Evolutionary conservation across 345 rosid species (phyloP).

Genomic region (Theobroma cacao): DNA sequence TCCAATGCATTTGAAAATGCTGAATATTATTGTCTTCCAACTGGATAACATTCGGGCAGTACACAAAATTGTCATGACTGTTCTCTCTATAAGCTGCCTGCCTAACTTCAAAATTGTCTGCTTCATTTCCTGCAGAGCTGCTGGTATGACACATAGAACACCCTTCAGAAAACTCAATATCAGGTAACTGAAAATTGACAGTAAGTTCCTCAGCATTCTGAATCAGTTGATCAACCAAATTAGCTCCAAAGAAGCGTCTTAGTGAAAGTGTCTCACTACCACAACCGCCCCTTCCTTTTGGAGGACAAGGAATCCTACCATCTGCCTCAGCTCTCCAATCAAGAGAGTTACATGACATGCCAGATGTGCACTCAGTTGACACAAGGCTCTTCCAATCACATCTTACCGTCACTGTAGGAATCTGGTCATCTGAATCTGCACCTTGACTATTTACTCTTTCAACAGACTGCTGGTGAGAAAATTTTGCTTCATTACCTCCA

Average conservation of each 20-base stretch:
- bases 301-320: conserved; percentile 63
- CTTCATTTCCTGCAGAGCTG: conserved; percentile 15
- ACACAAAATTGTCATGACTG: conserved; percentile 43
- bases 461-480: conserved; percentile 21
- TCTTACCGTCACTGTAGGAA: conserved; percentile 9
- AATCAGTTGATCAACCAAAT: conserved; percentile 44
- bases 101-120: conserved; percentile 30
- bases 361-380: background rate
- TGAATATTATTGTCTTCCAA: conserved; percentile 29
- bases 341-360: background rate
- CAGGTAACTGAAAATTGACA: conserved; percentile 27
- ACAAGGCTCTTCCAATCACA: conserved; percentile 16
- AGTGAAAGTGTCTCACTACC: conserved; percentile 47
- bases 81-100: conserved; percentile 43
- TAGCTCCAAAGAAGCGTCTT: conserved; percentile 41
- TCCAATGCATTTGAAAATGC: conserved; percentile 62
- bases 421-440: conserved; percentile 12
- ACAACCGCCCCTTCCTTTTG: conserved; percentile 60
- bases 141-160: conserved; percentile 37
- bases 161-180: conserved; percentile 29
- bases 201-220: conserved; percentile 47
- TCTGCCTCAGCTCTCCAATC: conserved; percentile 48
- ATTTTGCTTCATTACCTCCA: conserved; percentile 21
- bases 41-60: conserved; percentile 42
- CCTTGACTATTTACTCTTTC: conserved; percentile 20